Conservation (phyloP, 1,284 basidiomycete species). For the Sutorius eximius region DNA sequence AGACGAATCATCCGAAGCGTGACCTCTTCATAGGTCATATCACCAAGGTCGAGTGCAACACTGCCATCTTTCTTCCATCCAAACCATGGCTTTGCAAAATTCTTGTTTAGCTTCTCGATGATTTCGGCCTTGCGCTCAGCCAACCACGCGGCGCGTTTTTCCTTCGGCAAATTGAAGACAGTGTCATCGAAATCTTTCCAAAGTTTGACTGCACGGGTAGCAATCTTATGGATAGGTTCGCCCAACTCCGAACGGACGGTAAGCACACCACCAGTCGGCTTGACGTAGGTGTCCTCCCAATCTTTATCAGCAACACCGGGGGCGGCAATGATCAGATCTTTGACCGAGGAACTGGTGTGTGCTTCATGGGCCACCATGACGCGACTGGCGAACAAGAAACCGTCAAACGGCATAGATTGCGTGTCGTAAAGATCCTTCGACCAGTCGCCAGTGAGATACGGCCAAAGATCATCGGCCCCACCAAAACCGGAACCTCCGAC, state of each 20-base stretch:
- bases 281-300: slow-evolving; percentile 96
- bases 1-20: slow-evolving; percentile 88
- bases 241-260: slow-evolving; percentile 98
- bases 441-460: slow-evolving; percentile 97
- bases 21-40: slow-evolving; percentile 99
- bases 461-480: slow-evolving; percentile 94
- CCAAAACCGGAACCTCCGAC: slow-evolving; percentile 98
- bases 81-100: slow-evolving; percentile 98
- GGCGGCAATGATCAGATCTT: slow-evolving; percentile 94
- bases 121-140: slow-evolving; percentile 86
- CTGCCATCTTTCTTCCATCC: slow-evolving; percentile 90
- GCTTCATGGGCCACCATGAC: slow-evolving; percentile 99
- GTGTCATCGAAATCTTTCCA: slow-evolving; percentile 99
- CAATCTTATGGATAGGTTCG: slow-evolving; percentile 99
- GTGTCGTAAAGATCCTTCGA: slow-evolving; percentile 76
- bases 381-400: slow-evolving; percentile 92
- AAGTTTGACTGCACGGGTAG: slow-evolving; percentile 92
- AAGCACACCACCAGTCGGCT: slow-evolving; percentile 93
- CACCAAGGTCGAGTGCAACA: slow-evolving; percentile 83
- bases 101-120: slow-evolving; percentile 89
- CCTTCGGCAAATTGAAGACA: slow-evolving; percentile 92
- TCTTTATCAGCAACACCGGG: slow-evolving; percentile 87
- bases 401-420: slow-evolving; percentile 99
- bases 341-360: slow-evolving; percentile 91
- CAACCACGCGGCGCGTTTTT: slow-evolving; percentile 91